These are phyloP conservation scores for Zygosaccharomyces pseudobailii DNA, from an alignment of 1,139 yeast genomes.

Conservation along the genomic window DNA sequence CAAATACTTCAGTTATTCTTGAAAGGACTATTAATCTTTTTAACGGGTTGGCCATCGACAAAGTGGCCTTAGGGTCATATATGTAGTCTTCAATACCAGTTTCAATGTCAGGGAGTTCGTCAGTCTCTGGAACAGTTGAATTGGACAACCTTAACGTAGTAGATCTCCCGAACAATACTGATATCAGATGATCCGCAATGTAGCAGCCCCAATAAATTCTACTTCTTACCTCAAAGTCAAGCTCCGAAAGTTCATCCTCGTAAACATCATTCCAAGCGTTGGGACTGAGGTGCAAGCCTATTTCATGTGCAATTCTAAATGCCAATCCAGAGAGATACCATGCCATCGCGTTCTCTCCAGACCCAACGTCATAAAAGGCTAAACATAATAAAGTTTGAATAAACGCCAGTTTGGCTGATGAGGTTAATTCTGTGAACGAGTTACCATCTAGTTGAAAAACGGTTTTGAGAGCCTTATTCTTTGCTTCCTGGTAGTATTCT, in stretches of 20 bases:
- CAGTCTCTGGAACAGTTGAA: conserved; percentile 55
- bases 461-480: conserved; percentile 39
- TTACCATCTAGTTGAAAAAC: conserved; percentile 38
- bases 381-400: conserved; percentile 48
- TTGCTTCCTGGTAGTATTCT: conserved; percentile 46
- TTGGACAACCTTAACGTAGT: conserved; percentile 49
- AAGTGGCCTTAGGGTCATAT: conserved; percentile 28
- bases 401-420: conserved; percentile 30
- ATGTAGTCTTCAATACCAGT: conserved; percentile 43
- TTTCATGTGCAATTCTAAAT: conserved; percentile 56
- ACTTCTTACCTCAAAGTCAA: conserved; percentile 50
- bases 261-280: conserved; percentile 43
- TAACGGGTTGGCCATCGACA: conserved; percentile 41
- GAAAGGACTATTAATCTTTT: conserved; percentile 48
- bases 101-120: conserved; percentile 53
- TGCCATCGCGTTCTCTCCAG: conserved; percentile 52
- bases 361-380: conserved; percentile 54
- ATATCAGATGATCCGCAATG: conserved; percentile 55
- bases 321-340: conserved; percentile 63
- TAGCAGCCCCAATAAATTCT: conserved; percentile 62
- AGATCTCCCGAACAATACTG: conserved; percentile 53
- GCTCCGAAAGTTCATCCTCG: conserved; percentile 28
- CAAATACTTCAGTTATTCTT: conserved; percentile 50
- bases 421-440: conserved; percentile 22
- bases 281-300: conserved; percentile 58